These are phyloP conservation scores for Scopulariopsis brevicaulis DNA, from an alignment of 2,329 filamentous ascomycete genomes.

Conservation along the genomic window DNA sequence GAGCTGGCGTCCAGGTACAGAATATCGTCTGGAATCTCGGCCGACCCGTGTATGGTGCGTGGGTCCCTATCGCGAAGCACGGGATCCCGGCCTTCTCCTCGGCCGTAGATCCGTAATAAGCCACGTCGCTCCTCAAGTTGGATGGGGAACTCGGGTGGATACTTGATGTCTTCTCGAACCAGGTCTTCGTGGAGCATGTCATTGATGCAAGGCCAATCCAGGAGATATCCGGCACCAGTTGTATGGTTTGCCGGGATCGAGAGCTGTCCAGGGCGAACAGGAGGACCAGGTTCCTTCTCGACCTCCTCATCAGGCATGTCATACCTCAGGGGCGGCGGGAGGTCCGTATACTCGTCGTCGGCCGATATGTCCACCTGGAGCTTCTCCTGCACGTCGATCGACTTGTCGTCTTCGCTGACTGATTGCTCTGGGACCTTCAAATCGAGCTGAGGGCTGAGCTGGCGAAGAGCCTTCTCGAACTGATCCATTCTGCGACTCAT, in stretches of 20 bases:
- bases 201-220: slow-evolving; percentile 60
- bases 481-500: background rate
- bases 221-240: slow-evolving; percentile 73
- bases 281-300: slow-evolving; percentile 36
- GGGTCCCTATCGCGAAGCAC: slow-evolving; percentile 13
- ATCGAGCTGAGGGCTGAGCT: slow-evolving; percentile 1
- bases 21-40: slow-evolving; percentile 32
- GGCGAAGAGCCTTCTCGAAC: slow-evolving; percentile 9
- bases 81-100: slow-evolving; percentile 51
- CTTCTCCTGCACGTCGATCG: slow-evolving; percentile 6
- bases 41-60: slow-evolving; percentile 21
- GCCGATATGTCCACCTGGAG: background rate
- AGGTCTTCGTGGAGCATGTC: slow-evolving; percentile 45
- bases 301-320: slow-evolving; percentile 33
- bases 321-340: slow-evolving; percentile 17
- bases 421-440: slow-evolving; percentile 6
- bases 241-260: slow-evolving; percentile 79
- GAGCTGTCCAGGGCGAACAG: slow-evolving; percentile 46
- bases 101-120: slow-evolving; percentile 62
- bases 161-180: slow-evolving; percentile 35
- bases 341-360: background rate
- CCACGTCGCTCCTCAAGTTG: slow-evolving; percentile 64
- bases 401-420: background rate
- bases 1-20: slow-evolving; percentile 38
- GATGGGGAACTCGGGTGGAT: slow-evolving; percentile 64